These are phyloP conservation scores for Argentina anserina DNA, from an alignment of 306 rosid species.

Conservation along the genomic window DNA sequence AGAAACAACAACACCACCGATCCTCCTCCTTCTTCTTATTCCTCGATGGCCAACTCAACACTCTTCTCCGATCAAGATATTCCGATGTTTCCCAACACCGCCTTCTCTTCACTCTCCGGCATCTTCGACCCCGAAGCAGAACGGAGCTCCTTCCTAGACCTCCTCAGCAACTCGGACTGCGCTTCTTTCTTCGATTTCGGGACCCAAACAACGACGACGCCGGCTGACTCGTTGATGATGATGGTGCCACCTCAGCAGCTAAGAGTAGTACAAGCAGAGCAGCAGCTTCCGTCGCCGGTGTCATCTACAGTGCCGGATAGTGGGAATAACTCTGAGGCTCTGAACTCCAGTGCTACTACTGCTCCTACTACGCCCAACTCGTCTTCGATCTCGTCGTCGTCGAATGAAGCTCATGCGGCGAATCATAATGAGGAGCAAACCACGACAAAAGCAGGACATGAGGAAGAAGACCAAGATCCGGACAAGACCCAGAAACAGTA, in stretches of 20 bases:
- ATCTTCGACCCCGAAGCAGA: constrained; percentile 45
- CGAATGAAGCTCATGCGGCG: constrained; percentile 42
- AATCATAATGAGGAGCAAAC: constrained; percentile 16
- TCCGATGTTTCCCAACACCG: constrained; percentile 2
- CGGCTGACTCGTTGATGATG: constrained; percentile 1
- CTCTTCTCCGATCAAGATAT: constrained; percentile 26
- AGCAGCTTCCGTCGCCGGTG: constrained; percentile 14
- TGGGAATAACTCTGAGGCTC: constrained; percentile 47
- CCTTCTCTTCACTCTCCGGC: constrained; percentile 31
- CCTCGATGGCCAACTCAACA: constrained; percentile 37
- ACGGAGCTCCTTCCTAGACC: constrained; percentile 41
- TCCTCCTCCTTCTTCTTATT: not conserved
- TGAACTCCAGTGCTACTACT: constrained; percentile 29
- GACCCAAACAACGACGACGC: not conserved
- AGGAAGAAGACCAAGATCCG: constrained; percentile 34
- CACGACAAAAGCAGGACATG: constrained; percentile 13
- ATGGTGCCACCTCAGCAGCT: constrained; percentile 4
- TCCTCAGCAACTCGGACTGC: constrained; percentile 24
- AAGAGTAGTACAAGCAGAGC: not conserved
- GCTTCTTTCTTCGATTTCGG: constrained; percentile 17
- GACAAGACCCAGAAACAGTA: constrained; percentile 66
- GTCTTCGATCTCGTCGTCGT: constrained; percentile 60
- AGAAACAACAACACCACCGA: not conserved
- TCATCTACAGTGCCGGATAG: constrained; percentile 40
- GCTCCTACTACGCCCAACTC: constrained; percentile 67